Conservation (phyloP, 768 basidiomycete species). For the Rhodosporidiobolus sp. region DNA sequence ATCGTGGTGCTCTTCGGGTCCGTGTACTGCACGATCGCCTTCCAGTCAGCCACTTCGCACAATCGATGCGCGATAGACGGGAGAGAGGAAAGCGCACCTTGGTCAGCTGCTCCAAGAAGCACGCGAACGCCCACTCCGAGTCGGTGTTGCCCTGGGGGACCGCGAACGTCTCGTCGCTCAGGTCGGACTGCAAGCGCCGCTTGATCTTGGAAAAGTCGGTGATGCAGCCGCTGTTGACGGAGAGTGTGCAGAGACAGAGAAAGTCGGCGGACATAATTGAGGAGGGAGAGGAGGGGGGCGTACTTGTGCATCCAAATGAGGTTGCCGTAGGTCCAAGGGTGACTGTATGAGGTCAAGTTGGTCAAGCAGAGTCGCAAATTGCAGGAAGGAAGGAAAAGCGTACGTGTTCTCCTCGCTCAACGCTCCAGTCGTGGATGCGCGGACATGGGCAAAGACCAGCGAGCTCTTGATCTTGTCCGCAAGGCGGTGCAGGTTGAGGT, state of each 20-base stretch:
- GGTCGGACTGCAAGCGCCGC: constrained; percentile 66
- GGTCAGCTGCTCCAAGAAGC: constrained; percentile 61
- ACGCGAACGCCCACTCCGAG: constrained; percentile 94
- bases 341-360: constrained; percentile 45
- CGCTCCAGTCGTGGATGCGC: constrained; percentile 66
- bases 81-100: constrained; percentile 9
- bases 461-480: constrained; percentile 97
- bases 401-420: constrained; percentile 82
- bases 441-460: constrained; percentile 66
- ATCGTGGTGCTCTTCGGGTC: constrained; percentile 74
- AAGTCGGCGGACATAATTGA: neutral
- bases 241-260: neutral
- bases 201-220: constrained; percentile 78
- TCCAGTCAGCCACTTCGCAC: neutral
- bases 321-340: constrained; percentile 87
- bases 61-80: too few relatives aligned
- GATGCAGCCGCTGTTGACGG: constrained; percentile 75
- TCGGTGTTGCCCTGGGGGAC: constrained; percentile 92
- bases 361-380: neutral
- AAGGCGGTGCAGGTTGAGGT: constrained; percentile 82
- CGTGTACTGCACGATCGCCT: constrained; percentile 60
- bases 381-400: neutral
- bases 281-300: constrained; percentile 16
- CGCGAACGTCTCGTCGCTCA: constrained; percentile 81
- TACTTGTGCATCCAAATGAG: constrained; percentile 67